These are phyloP conservation scores for Skeletonema menzelii DNA, from an alignment of 108 stramenopile species.

Conservation along the genomic window DNA sequence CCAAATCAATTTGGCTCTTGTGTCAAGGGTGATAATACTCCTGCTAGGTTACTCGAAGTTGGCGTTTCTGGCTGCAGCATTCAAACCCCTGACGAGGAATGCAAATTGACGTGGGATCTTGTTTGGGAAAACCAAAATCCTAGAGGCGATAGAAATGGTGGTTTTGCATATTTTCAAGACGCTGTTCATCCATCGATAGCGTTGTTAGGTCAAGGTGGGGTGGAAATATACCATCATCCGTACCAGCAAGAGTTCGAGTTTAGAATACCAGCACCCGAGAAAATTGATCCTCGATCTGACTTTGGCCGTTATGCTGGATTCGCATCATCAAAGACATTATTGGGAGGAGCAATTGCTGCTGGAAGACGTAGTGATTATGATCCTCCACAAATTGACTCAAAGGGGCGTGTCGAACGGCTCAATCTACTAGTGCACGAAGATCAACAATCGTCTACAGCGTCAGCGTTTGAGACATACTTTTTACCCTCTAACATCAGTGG, in stretches of 20 bases:
- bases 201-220: constrained; percentile 12
- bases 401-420: constrained; percentile 6
- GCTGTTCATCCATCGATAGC: not conserved
- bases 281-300: constrained; percentile 9
- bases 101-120: not conserved
- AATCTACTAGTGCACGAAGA: constrained; percentile 4
- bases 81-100: not conserved
- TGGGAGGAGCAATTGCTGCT: constrained; percentile 7
- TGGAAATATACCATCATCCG: not conserved
- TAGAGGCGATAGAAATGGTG: constrained; percentile 13
- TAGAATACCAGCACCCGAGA: not conserved
- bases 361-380: constrained; percentile 21
- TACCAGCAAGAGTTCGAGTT: not conserved
- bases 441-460: not conserved
- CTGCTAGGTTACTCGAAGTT: constrained; percentile 6
- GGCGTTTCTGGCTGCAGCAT: constrained; percentile 2
- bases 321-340: not conserved
- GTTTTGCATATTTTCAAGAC: constrained; percentile 8
- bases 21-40: not conserved
- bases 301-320: constrained; percentile 14
- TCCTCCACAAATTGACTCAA: not conserved
- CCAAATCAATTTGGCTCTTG: constrained; percentile 11
- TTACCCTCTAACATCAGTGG: constrained; percentile 7
- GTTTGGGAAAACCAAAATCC: constrained; percentile 5
- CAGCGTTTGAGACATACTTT: not conserved